Conservation (phyloP, 768 basidiomycete genomes). For the Mrakia frigida region DNA sequence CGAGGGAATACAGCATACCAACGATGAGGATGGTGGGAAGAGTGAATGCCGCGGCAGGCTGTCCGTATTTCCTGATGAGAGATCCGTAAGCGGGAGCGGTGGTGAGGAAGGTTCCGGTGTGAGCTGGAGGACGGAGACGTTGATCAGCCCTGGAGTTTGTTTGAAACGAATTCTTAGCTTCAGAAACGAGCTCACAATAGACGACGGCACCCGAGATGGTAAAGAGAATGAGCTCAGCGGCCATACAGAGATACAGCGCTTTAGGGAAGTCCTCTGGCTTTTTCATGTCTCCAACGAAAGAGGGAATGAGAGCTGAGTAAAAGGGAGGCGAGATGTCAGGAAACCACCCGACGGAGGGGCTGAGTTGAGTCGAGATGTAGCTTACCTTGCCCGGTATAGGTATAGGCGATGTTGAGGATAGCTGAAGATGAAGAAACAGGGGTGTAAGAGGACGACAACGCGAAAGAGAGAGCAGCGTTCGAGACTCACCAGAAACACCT, state of each 20-base stretch:
- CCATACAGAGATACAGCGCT: conserved; percentile 37
- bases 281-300: conserved; percentile 37
- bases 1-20: conserved; percentile 30
- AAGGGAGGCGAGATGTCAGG: no score
- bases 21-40: conserved; percentile 37
- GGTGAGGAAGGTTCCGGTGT: conserved; percentile 33
- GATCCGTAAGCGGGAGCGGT: conserved; percentile 36
- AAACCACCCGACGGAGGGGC: no score
- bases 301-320: conserved; percentile 35
- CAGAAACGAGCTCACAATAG: conserved; percentile 12
- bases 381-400: conserved; percentile 34
- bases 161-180: no score
- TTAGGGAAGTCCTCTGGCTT: conserved; percentile 37
- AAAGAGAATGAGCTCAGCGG: conserved; percentile 35
- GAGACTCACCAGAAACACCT: neutral
- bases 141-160: no score
- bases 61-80: conserved; percentile 32
- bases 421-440: neutral
- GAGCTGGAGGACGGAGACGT: neutral
- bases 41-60: conserved; percentile 34
- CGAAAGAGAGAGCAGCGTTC: no score
- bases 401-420: conserved; percentile 30
- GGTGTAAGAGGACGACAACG: no score
- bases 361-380: no score
- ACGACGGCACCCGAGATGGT: conserved; percentile 37